Base-by-base conservation (phyloP, 352 stramenopile species). In the Elongisporangium prolatum region DNA sequence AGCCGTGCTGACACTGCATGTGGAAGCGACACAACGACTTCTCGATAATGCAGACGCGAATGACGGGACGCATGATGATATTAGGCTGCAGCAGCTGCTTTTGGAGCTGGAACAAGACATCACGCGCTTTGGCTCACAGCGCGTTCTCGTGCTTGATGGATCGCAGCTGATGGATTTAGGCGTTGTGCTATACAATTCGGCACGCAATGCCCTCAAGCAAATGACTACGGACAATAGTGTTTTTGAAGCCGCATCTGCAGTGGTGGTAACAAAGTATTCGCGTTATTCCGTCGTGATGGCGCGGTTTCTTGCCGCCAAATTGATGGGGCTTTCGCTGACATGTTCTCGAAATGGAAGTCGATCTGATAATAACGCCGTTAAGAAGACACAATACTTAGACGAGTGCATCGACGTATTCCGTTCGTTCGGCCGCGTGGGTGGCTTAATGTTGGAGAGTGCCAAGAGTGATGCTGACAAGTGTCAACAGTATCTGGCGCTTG, bases 351-450 rank as follows among this genome's bases (percentile, higher is more conserved):
- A 63, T 11, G 54, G n/a, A 14, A 9, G 4, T 0, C 48, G 60
- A 14, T 59, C 62, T 1, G 44, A 53, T 1, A 48, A 14, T 2
- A 54, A 8, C 16, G 49, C 37, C 38, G 70, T 24, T 11, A 47
- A 61, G 50, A 67, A 50, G 47, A 64, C 59, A 51, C 60, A 68
- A 34, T 84, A 75, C 25, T 51, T 89, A 20, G 72, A 86, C 49
- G 74, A 90, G 20, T 93, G 75, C 57, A 56, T 93, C 24, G 81
- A 91, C 40, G 79, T 93, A 8, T 55, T 91, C 28, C 79, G 84
- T 10, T 93, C 77, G 13, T 89, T 86, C 60, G 84, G 77, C 21
- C 76, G 84, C 44, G 74, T 91, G 17, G 84, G 84, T 21, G 75
- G 74, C 18, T 60, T 88, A 2, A 72, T 89, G 51, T 49, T 93